These are phyloP conservation scores for Aspergillus conjunctus DNA, from an alignment of 495 filamentous ascomycete species.

Conservation along the genomic window DNA sequence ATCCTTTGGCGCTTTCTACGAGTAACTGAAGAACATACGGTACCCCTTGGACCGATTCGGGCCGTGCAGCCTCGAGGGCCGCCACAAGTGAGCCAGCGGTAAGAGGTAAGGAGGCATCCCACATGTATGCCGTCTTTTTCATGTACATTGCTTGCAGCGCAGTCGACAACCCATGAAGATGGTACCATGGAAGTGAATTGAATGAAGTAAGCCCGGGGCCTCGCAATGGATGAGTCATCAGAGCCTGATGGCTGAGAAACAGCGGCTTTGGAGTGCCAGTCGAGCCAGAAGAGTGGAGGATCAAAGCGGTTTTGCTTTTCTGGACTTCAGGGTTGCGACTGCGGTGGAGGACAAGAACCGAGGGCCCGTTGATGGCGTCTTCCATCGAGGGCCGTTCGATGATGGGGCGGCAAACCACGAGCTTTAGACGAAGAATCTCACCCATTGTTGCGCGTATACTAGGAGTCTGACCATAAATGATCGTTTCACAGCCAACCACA, in stretches of 20 bases:
- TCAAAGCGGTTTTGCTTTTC: constrained; percentile 43
- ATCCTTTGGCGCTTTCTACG: constrained; percentile 48
- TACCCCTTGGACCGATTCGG: constrained; percentile 56
- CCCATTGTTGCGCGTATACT: constrained; percentile 45
- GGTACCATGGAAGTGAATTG: constrained; percentile 58
- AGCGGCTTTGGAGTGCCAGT: constrained; percentile 61
- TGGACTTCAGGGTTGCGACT: constrained; percentile 30
- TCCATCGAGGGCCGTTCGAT: constrained; percentile 23
- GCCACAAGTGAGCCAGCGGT: constrained; percentile 51
- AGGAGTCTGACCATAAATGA: constrained; percentile 44
- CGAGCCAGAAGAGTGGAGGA: constrained; percentile 61
- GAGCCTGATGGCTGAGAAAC: constrained; percentile 40
- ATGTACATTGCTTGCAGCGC: constrained; percentile 54
- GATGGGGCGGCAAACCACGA: constrained; percentile 38
- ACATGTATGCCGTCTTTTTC: constrained; percentile 53
- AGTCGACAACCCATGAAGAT: constrained; percentile 52
- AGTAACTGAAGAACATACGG: constrained; percentile 60
- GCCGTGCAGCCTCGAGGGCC: constrained; percentile 48
- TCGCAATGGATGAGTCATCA: constrained; percentile 41
- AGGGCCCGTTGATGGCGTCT: constrained; percentile 27
- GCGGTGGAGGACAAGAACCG: constrained; percentile 36
- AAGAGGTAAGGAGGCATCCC: constrained; percentile 55
- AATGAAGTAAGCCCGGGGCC: constrained; percentile 49
- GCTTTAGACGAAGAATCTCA: constrained; percentile 40
- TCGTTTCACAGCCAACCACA: constrained; percentile 46